Base-by-base conservation (phyloP, 2,329 filamentous ascomycete species). In the Neoarthrinium moseri region DNA sequence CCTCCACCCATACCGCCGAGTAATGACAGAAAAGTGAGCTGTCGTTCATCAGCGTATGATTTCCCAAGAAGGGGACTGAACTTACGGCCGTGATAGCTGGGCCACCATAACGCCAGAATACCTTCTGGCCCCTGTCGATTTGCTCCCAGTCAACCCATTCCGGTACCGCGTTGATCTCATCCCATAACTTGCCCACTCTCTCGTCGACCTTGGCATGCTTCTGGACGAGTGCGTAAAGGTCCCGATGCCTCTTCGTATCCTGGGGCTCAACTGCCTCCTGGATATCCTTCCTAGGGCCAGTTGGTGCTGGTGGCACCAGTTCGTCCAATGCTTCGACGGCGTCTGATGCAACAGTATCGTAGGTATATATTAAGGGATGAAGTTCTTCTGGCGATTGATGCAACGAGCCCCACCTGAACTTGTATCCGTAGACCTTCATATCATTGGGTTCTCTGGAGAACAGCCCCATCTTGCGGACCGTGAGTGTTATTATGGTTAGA, bases 81-180 rank as follows among this genome's bases (percentile, higher is more conserved):
- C 66, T 56, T 58, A 73, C 73, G 8, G 70, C 81, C 6, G 83
- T 86, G 17, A 90, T 64, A 18, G 78, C 78, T 1, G 85, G 80
- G 0, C 81, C 82, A 15, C 81, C 86, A 62, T 91, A 91, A 27
- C 87, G 80, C 62, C 89, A 91, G 58, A 91, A 89, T 1, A 90
- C 79, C 54, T 87, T 80, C 60, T 92, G 87, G 0, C 87, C 88
- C 56, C 87, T 74, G 48, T 76, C 72, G 46, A 92, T 84, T 59
- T 90, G 86, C 2, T 77, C 77, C 87, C 86, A 91, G 60, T 91
- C 81, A 3, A 91, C 87, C 86, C 87, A 91, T 1, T 78, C 71
- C 0, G 87, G 88, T 4, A 89, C 66, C 0, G 76, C 82, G 47
- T 81, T 84, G 46, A 87, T 72, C 57, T 90, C 73, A 0, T 66